These are phyloP conservation scores for Aspergillus caelatus DNA, from an alignment of 2,329 filamentous ascomycete genomes.

Conservation along the genomic window DNA sequence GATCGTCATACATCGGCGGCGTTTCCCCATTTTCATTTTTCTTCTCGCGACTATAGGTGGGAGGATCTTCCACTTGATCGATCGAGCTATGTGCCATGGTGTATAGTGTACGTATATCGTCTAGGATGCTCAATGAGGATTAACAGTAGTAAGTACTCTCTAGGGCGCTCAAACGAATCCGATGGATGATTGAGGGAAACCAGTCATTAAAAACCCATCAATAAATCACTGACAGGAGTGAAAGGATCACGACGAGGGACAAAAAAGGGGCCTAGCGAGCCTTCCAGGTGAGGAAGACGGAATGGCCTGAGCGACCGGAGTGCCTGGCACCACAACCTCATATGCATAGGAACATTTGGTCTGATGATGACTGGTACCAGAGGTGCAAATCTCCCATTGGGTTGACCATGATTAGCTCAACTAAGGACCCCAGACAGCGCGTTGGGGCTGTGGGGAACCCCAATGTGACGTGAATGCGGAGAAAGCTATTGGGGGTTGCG, in stretches of 20 bases:
- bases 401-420: neutral
- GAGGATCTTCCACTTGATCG: constrained; percentile 3
- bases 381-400: neutral
- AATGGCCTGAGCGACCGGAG: too few relatives aligned
- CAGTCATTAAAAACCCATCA: neutral
- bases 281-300: neutral
- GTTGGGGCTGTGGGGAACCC: neutral
- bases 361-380: neutral
- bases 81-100: neutral
- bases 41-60: constrained; percentile 2
- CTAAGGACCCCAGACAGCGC: neutral
- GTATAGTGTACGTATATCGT: neutral
- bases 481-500: neutral
- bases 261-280: neutral
- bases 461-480: neutral
- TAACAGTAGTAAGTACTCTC: neutral
- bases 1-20: constrained; percentile 21
- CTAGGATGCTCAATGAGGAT: neutral
- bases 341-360: neutral
- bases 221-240: too few relatives aligned
- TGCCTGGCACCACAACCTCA: neutral
- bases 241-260: neutral
- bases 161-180: neutral
- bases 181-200: neutral
- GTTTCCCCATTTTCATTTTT: constrained; percentile 2